Percentiles rank a stretch among this genome's conserved stretches.
Evolutionary conservation across 2,329 filamentous ascomycete genomes (phyloP).

Genomic region (Clonostachys solani): DNA sequence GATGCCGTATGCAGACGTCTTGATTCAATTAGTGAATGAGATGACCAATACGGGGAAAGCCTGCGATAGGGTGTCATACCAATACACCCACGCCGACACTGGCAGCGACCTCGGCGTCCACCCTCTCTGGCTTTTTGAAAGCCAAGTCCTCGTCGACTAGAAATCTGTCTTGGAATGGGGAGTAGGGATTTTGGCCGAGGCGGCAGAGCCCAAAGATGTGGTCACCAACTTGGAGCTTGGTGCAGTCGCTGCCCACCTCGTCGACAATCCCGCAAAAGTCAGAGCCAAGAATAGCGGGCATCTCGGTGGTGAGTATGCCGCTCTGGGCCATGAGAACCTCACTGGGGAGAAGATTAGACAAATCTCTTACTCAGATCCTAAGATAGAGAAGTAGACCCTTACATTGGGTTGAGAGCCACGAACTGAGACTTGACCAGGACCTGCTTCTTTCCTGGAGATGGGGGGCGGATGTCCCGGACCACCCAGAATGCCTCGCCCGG

Average conservation of each 20-base stretch:
- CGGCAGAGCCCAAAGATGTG: slow-evolving; percentile 25
- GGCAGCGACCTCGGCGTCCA: slow-evolving; percentile 20
- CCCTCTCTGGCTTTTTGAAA: slow-evolving; percentile 17
- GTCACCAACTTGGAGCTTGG: slow-evolving; percentile 24
- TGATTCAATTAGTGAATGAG: neutral
- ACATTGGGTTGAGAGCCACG: slow-evolving; percentile 30
- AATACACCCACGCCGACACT: slow-evolving; percentile 26
- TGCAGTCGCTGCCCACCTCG: slow-evolving; percentile 18
- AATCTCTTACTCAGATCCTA: no score
- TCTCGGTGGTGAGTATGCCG: slow-evolving; percentile 21
- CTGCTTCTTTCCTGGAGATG: slow-evolving; percentile 21
- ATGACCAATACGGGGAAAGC: neutral
- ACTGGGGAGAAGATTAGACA: slow-evolving; percentile 3
- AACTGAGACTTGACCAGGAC: slow-evolving; percentile 27
- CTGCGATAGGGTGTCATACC: slow-evolving; percentile 10
- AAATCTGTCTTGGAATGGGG: slow-evolving; percentile 30
- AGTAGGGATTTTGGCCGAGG: slow-evolving; percentile 21
- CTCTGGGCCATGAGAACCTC: slow-evolving; percentile 25
- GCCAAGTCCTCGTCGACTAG: slow-evolving; percentile 26
- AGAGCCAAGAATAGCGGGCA: slow-evolving; percentile 30
- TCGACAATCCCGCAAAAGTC: slow-evolving; percentile 26
- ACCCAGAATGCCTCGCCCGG: slow-evolving; percentile 10
- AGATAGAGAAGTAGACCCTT: slow-evolving; percentile 1
- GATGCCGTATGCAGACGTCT: slow-evolving; percentile 27
- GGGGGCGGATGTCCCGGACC: slow-evolving; percentile 12